Evolutionary conservation across 164 flowering plant species (phyloP).

Genomic region (Protea cynaroides): DNA sequence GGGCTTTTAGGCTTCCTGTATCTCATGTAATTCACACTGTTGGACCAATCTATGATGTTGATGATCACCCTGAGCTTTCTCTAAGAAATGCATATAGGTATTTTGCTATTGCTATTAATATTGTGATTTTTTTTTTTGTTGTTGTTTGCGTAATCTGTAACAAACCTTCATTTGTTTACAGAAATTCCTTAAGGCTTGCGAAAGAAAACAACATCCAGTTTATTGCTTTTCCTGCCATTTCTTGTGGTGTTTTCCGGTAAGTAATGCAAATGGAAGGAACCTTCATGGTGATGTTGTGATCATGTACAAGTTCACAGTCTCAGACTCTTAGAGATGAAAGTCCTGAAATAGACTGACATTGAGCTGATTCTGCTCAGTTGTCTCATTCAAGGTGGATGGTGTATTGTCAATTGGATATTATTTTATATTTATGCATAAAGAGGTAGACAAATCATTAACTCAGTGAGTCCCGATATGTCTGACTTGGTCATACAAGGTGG

Average conservation of each 20-base stretch:
- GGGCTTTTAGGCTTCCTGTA: slow-evolving; percentile 81
- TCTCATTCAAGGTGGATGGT: not conserved
- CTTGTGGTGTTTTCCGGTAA: slow-evolving; percentile 86
- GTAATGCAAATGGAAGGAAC: slow-evolving; percentile 4
- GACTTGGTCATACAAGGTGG: no score
- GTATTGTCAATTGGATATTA: no score
- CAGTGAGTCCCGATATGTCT: no score
- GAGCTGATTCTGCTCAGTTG: not conserved
- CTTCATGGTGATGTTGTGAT: not conserved
- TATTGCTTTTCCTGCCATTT: slow-evolving; percentile 91
- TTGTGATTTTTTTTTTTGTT: not conserved
- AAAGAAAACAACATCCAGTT: slow-evolving; percentile 72
- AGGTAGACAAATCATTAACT: no score
- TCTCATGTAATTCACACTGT: slow-evolving; percentile 91
- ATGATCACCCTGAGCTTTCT: slow-evolving; percentile 51
- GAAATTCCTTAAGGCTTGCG: slow-evolving; percentile 70
- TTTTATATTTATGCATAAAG: no score
- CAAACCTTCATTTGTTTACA: slow-evolving; percentile 24
- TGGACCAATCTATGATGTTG: slow-evolving; percentile 75
- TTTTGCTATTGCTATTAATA: not conserved
- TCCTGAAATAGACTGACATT: not conserved
- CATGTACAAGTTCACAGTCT: not conserved
- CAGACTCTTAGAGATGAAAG: not conserved
- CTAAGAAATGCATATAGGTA: slow-evolving; percentile 76
- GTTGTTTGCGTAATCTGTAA: not conserved